These are phyloP conservation scores for Hydnum rufescens DNA, from an alignment of 768 basidiomycete species.

Conservation along the genomic window DNA sequence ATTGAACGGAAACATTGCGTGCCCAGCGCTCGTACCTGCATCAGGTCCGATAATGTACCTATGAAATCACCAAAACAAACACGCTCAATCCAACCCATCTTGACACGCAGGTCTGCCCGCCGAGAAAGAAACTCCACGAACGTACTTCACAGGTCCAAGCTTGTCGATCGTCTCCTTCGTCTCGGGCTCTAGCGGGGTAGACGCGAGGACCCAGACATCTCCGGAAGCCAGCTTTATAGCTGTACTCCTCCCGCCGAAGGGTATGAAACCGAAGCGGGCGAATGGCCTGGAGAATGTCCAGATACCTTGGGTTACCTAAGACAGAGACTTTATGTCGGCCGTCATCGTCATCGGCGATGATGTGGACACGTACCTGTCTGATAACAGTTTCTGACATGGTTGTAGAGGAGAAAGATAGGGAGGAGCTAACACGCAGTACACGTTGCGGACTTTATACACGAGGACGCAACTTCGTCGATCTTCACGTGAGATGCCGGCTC, in stretches of 20 bases:
- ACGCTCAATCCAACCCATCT: neutral
- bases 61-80: neutral
- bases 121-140: neutral
- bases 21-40: slow-evolving; percentile 13
- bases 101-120: neutral
- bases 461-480: too few species aligned
- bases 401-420: too few species aligned
- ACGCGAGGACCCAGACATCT: slow-evolving; percentile 68
- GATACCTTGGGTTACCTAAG: neutral
- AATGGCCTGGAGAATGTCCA: slow-evolving; percentile 25
- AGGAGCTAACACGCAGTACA: too few species aligned
- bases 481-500: too few species aligned
- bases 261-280: slow-evolving; percentile 40
- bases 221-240: slow-evolving; percentile 46
- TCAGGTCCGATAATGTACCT: slow-evolving; percentile 22
- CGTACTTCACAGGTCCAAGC: slow-evolving; percentile 48
- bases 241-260: slow-evolving; percentile 68
- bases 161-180: slow-evolving; percentile 42
- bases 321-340: too few species aligned
- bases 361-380: too few species aligned
- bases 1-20: neutral
- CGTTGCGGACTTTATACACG: too few species aligned
- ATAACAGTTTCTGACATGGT: too few species aligned
- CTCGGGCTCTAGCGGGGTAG: slow-evolving; percentile 44
- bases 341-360: too few species aligned